Evolutionary conservation across 805 yeast species (phyloP).

Genomic region (Ogataea neopini): DNA sequence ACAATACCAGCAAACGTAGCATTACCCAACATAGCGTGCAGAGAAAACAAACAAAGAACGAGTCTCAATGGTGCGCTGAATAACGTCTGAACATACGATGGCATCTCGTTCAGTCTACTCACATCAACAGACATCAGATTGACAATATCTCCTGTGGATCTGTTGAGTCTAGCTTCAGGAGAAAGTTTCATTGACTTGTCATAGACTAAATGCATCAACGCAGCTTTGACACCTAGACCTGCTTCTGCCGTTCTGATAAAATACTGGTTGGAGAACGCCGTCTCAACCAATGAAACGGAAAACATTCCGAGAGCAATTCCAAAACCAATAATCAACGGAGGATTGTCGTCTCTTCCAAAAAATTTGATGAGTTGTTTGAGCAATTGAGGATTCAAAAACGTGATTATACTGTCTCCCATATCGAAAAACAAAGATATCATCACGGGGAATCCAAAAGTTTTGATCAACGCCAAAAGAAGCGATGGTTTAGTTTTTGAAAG

Average conservation of each 20-base stretch:
- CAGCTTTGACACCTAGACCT: constrained; percentile 64
- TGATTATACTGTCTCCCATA: constrained; percentile 39
- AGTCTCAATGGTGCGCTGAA: constrained; percentile 62
- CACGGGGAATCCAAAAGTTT: constrained; percentile 41
- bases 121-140: constrained; percentile 81
- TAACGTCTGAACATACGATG: constrained; percentile 53
- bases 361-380: constrained; percentile 49
- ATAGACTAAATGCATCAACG: constrained; percentile 67
- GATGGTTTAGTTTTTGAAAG: constrained; percentile 29
- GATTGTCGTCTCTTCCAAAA: constrained; percentile 36
- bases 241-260: constrained; percentile 57
- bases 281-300: constrained; percentile 55
- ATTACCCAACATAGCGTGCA: constrained; percentile 56
- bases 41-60: constrained; percentile 51
- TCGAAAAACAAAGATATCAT: constrained; percentile 38
- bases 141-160: constrained; percentile 76
- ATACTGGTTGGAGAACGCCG: constrained; percentile 68
- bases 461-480: constrained; percentile 36
- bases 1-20: constrained; percentile 60
- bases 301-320: constrained; percentile 67
- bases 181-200: constrained; percentile 71
- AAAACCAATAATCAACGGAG: constrained; percentile 60
- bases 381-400: constrained; percentile 58
- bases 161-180: constrained; percentile 56
- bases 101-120: constrained; percentile 57